These are phyloP conservation scores for Athelia psychrophila DNA, from an alignment of 1,284 basidiomycete species.

Conservation along the genomic window DNA sequence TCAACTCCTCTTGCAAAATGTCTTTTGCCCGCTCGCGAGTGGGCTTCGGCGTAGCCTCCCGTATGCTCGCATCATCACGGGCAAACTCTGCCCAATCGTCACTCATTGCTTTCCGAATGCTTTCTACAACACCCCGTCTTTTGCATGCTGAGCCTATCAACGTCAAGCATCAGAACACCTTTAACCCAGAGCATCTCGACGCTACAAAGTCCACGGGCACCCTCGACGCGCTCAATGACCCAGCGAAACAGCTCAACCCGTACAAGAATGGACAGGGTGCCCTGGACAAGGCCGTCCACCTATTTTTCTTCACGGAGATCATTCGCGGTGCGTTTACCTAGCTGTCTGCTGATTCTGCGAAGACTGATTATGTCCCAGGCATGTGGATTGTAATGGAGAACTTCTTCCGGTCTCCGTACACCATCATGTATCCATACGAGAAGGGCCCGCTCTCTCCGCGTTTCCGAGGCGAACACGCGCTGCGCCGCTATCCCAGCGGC, in stretches of 20 bases:
- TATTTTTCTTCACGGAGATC: slow-evolving; percentile 99
- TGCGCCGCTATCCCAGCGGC: slow-evolving; percentile 95
- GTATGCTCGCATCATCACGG: slow-evolving; percentile 22
- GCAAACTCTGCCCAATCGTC: slow-evolving; percentile 28
- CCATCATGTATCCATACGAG: slow-evolving; percentile 98
- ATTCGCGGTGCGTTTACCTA: slow-evolving; percentile 69
- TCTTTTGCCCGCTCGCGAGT: slow-evolving; percentile 28
- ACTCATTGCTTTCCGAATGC: slow-evolving; percentile 43
- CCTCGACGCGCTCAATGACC: slow-evolving; percentile 31
- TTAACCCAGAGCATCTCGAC: slow-evolving; percentile 34
- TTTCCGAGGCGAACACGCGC: slow-evolving; percentile 99
- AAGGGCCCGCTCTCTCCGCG: slow-evolving; percentile 97
- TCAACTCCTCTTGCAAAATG: slow-evolving; percentile 24
- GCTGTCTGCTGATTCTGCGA: slow-evolving; percentile 3
- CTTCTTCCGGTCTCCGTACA: slow-evolving; percentile 97
- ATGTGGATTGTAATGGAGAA: slow-evolving; percentile 99
- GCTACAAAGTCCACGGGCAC: slow-evolving; percentile 28
- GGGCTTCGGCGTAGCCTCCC: slow-evolving; percentile 29
- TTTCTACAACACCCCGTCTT: slow-evolving; percentile 35
- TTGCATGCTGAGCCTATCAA: slow-evolving; percentile 31
- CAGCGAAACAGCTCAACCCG: slow-evolving; percentile 54
- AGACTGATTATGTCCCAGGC: slow-evolving; percentile 46
- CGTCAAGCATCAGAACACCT: slow-evolving; percentile 18
- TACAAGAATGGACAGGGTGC: slow-evolving; percentile 84
- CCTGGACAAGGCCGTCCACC: slow-evolving; percentile 91